Base-by-base conservation (phyloP, 192 early-diverging fungal species). In the Phlyctochytrium planicorne region DNA sequence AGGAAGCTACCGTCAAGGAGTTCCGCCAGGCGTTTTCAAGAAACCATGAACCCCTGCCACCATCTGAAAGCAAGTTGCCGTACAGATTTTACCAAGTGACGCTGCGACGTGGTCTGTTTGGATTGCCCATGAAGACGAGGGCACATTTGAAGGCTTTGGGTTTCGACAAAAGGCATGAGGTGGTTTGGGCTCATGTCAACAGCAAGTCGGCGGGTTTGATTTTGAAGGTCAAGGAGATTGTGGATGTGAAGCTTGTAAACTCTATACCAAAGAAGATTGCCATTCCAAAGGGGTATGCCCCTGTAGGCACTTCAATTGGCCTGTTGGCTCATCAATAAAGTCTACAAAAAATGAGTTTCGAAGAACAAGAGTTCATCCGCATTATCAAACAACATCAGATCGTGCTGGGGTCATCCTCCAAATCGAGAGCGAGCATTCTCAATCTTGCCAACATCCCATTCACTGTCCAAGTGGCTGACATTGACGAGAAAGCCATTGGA, bases 201-300 rank as follows among this genome's bases (percentile, higher is more conserved):
- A 79, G 80, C 36, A 65, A 77, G 32, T 56, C 73, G 6, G 89
- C 87, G 1, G 89, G 87, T n/a, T 75, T 75, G 59, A 75, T 90
- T 14, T 60, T 90, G 31, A 88, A 83, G 74, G 66, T 88, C 24
- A 81, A 84, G 62, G 89, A 90, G 64, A 67, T 90, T 1, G 78
- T 90, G 14, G 70, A 74, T 30, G 72, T 90, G 16, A 29, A 60
- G 17, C 59, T 83, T 6, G 78, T 76, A 1, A 78, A 79, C 63
- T 71, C 72, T 27, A 75, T 83, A n/a, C 81, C 81, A n/a, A 34
- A 32, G 3, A 66, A 67, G 34, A 23, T 40, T 6, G 23, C 20
- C 31, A 1, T 55, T 2, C 66, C 62, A 0, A 50, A 14, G n/a
- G 72, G 72, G 20, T 74, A 47, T 47, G n/a, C n/a, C n/a, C n/a